phyloP scores from a whole-genome alignment of 495 filamentous ascomycete species.

The Parachaetomium inaequale region DNA sequence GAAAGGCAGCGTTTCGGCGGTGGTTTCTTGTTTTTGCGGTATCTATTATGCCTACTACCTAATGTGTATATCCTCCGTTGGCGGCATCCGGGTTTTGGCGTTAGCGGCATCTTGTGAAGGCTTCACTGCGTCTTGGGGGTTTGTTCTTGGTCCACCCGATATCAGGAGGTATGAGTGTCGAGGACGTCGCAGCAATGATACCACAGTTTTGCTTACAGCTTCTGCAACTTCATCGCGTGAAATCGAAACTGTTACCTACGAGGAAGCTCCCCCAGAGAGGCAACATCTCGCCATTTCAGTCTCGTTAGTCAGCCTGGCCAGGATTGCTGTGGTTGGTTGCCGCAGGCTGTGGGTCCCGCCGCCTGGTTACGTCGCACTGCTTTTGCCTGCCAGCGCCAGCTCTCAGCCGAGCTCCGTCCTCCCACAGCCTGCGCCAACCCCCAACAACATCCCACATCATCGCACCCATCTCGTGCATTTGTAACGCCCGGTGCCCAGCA shows the following conservation, averaged over 20 bases:
- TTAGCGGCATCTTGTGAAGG: not conserved
- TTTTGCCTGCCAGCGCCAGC: conserved; percentile 36
- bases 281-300: not conserved
- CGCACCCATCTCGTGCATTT: conserved; percentile 1
- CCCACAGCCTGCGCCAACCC: conserved; percentile 17
- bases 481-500: not conserved
- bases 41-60: not conserved
- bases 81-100: not conserved
- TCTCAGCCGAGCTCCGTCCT: conserved; percentile 27
- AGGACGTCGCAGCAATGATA: not conserved
- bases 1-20: not conserved
- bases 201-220: not conserved
- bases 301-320: conserved; percentile 15
- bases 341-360: conserved; percentile 18
- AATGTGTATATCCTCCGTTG: not conserved
- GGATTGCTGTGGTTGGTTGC: conserved; percentile 12
- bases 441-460: conserved; percentile 22
- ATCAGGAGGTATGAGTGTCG: too few relatives aligned
- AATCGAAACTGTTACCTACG: too few relatives aligned
- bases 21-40: not conserved
- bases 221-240: not conserved
- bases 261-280: not conserved
- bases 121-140: not conserved
- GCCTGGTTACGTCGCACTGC: conserved; percentile 40
- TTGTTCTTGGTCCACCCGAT: too few relatives aligned